Evolutionary conservation across 2,329 filamentous ascomycete species (phyloP).

Genomic region (Aspergillus melleus): DNA sequence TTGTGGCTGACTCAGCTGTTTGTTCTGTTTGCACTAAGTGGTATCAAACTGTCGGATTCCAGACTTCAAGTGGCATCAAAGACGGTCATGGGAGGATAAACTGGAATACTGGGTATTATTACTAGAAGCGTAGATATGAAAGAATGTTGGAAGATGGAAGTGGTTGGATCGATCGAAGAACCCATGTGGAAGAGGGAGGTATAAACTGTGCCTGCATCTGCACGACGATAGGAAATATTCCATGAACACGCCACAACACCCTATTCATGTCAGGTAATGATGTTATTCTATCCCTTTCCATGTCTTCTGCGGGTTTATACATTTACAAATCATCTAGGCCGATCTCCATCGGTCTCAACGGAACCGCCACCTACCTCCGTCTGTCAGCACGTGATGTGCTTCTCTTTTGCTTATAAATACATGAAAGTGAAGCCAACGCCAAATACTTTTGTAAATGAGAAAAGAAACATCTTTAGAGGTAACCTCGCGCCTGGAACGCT

Average conservation of each 20-base stretch:
- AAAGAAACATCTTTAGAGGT: conserved; percentile 5
- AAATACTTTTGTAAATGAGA: neutral
- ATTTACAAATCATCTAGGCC: neutral
- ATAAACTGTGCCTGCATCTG: too few relatives aligned
- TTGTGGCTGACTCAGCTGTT: neutral
- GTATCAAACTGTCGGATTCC: neutral
- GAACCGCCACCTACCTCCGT: neutral
- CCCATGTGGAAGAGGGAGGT: too few relatives aligned
- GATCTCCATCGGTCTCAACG: neutral
- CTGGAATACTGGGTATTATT: too few relatives aligned
- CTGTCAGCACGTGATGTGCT: neutral
- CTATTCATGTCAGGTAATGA: too few relatives aligned
- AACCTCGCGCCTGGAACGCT: conserved; percentile 20
- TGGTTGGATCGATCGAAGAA: too few relatives aligned
- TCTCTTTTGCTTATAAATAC: neutral
- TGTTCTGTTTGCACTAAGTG: neutral
- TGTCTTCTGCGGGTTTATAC: neutral
- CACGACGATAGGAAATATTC: too few relatives aligned
- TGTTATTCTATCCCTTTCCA: neutral
- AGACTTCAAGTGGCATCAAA: too few relatives aligned
- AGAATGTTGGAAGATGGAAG: neutral
- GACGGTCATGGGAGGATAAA: too few relatives aligned
- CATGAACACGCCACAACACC: too few relatives aligned
- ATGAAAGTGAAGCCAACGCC: neutral
- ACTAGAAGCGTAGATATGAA: too few relatives aligned